A percentile compares a stretch with the other conserved stretches of the same genome.
Evolutionary conservation across 306 rosid species (phyloP).

Genomic region (Styphnolobium japonicum): DNA sequence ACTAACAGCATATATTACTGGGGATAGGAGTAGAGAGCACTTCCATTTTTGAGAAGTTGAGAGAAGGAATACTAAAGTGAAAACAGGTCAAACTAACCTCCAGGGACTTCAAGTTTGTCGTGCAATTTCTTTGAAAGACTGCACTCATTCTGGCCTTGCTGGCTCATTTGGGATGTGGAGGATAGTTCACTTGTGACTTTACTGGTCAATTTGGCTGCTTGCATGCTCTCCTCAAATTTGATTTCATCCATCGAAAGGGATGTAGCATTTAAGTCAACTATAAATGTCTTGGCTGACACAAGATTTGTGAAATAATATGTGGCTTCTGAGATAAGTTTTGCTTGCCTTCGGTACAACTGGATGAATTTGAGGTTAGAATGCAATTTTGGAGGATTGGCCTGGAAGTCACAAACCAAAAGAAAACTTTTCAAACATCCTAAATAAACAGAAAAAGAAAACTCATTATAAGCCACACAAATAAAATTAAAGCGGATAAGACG

Average conservation of each 20-base stretch:
- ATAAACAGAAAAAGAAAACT: not conserved
- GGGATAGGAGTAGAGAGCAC: not conserved
- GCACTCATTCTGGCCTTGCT: constrained; percentile 24
- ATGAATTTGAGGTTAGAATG: constrained; percentile 71
- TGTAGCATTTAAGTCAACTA: constrained; percentile 54
- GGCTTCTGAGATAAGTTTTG: constrained; percentile 67
- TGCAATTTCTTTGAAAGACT: constrained; percentile 9
- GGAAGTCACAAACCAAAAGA: constrained; percentile 18
- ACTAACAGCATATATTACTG: not conserved
- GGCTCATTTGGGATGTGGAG: constrained; percentile 15
- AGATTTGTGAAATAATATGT: constrained; percentile 76
- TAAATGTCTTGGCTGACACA: constrained; percentile 57
- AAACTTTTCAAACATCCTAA: not conserved
- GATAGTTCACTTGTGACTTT: constrained; percentile 27
- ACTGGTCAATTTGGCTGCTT: constrained; percentile 42
- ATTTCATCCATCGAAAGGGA: constrained; percentile 60
- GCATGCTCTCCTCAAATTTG: constrained; percentile 60
- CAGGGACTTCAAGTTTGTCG: constrained; percentile 17
- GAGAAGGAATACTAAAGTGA: not conserved
- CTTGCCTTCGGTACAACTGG: constrained; percentile 62
- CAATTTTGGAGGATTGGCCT: constrained; percentile 78
- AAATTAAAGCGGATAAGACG: not conserved
- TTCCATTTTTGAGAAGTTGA: no score
- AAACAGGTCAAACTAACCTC: constrained; percentile 38
- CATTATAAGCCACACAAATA: not conserved